Conservation (phyloP, 257 asterid species). For the Solanum chmielewskii region DNA sequence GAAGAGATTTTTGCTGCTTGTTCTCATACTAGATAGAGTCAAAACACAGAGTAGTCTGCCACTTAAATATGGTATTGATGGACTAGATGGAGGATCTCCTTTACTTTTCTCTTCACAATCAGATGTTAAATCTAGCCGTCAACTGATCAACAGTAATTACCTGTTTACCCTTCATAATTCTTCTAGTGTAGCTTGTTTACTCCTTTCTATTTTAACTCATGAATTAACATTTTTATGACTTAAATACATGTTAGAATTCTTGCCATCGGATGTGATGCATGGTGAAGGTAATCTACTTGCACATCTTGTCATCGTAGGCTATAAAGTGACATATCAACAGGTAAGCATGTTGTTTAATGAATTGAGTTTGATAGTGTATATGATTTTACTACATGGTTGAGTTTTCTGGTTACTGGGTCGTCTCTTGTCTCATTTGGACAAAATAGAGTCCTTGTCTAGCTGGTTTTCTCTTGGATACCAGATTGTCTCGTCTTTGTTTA, state of each 20-base stretch:
- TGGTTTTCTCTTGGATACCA: background rate
- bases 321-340: slow-evolving; percentile 70
- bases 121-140: slow-evolving; percentile 73
- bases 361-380: background rate
- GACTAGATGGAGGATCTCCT: slow-evolving; percentile 95
- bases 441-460: background rate
- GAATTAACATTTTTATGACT: slow-evolving; percentile 2
- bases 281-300: slow-evolving; percentile 93
- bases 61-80: slow-evolving; percentile 89
- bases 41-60: slow-evolving; percentile 78
- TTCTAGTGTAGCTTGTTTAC: slow-evolving; percentile 6
- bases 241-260: slow-evolving; percentile 39
- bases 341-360: slow-evolving; percentile 32
- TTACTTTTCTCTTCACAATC: slow-evolving; percentile 56
- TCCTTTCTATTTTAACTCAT: slow-evolving; percentile 1
- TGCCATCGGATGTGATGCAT: slow-evolving; percentile 90
- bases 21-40: slow-evolving; percentile 68
- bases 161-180: background rate
- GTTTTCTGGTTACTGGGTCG: background rate
- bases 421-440: background rate
- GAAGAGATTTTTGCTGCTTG: slow-evolving; percentile 89
- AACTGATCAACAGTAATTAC: slow-evolving; percentile 56
- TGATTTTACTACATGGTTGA: background rate
- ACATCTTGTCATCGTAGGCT: slow-evolving; percentile 82
- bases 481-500: background rate